Evolutionary conservation across 352 stramenopile species (phyloP), one percentile per base, ranked within the genome.

Genomic region (Pythium volutum): DNA sequence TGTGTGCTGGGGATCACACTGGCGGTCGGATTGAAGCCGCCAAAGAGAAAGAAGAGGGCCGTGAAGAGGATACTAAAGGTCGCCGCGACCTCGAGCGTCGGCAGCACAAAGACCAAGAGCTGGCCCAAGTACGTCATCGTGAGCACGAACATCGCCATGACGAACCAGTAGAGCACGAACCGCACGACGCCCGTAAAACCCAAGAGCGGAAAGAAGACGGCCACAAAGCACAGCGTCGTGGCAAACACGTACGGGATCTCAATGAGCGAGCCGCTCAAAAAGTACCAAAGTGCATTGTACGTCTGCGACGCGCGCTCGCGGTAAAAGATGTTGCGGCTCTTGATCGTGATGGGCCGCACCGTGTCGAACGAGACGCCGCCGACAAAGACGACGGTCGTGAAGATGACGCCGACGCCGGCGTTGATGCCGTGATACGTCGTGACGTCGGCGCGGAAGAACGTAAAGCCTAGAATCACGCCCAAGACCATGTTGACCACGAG

Each of bases 371-470:
- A 81, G 8, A 94, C 82, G 46, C 94, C 77, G 26, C 71, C 75
- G 48, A 95, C 77, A 62, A 97, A 97, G 45, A 89, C 53, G 7
- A 88, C 91, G 4, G 82, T 81, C 1, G 91, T 64, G 71, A 94
- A 97, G 22, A 97, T 83, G 25, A 96, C 81, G 15, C 81, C 81
- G 22, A 97, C 33, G n/a, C 79, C 79, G 20, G 62, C 70, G 59
- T 87, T 84, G 43, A 75, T 66, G 26, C 77, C 79, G 31, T 79
- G 71, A 63, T 80, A 86, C 38, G 71, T 81, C 33, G 59, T 70
- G 57, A 73, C 84, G 42, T 86, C 64, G 6, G 69, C 50, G 12
- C 70, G 61, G 33, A 81, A 9, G 54, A 89, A 97, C 25, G 94
- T 72, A 0, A 91, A 71, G 11, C 75, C 73, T 46, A 97, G 89